phyloP scores from a whole-genome alignment of 768 basidiomycete species.

The Mycena galericulata region DNA sequence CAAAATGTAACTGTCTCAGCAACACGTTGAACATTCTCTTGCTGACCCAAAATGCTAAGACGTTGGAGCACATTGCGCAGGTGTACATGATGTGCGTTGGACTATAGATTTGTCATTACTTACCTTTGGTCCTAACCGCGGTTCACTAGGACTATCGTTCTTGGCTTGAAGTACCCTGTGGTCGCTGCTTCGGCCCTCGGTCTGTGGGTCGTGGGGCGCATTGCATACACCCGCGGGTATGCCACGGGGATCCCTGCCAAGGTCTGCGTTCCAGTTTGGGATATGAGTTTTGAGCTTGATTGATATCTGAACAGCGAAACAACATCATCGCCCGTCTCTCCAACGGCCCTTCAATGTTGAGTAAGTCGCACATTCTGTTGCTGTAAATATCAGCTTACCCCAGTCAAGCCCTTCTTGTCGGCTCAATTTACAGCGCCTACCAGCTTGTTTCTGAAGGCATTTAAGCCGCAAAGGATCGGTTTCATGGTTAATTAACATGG shows the following conservation, averaged over 20 bases:
- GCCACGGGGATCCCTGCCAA: slow-evolving; percentile 54
- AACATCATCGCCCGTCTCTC: neutral
- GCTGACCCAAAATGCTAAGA: slow-evolving; percentile 13
- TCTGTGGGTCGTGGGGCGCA: slow-evolving; percentile 52
- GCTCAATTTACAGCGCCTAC: slow-evolving; percentile 24
- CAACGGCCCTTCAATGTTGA: slow-evolving; percentile 4
- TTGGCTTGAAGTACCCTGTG: slow-evolving; percentile 54
- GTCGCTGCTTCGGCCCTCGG: slow-evolving; percentile 56
- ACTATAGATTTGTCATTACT: neutral
- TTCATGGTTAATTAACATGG: too few relatives aligned
- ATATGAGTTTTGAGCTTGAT: too few relatives aligned
- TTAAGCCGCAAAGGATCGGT: neutral
- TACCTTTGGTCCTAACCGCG: neutral
- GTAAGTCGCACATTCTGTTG: neutral
- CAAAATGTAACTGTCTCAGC: slow-evolving; percentile 3
- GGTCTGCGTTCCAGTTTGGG: slow-evolving; percentile 40
- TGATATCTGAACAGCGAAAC: slow-evolving; percentile 14
- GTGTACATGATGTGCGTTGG: slow-evolving; percentile 21
- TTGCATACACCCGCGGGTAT: slow-evolving; percentile 63
- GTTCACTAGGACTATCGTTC: slow-evolving; percentile 51
- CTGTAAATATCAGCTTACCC: neutral
- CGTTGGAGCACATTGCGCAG: slow-evolving; percentile 24
- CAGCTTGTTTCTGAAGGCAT: slow-evolving; percentile 12
- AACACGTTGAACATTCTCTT: neutral
- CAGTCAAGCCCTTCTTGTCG: slow-evolving; percentile 14